Base-by-base conservation (phyloP, 2,329 filamentous ascomycete species). In the Fusarium sp. region DNA sequence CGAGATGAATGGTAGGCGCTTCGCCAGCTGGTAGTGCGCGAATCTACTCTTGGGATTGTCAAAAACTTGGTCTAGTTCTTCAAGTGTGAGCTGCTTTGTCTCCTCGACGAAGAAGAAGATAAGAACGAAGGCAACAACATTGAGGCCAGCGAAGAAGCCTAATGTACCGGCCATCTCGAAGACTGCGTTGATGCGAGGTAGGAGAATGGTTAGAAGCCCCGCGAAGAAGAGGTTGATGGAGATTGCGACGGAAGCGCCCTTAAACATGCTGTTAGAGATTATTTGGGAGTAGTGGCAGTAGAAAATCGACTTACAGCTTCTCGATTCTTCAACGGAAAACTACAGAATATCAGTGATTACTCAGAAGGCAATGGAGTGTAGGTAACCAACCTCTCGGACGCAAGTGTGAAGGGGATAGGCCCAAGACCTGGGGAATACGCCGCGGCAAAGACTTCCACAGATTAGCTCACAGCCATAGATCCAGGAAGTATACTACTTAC, bases 331-430 rank as follows among this genome's bases (percentile, higher is more conserved):
- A 85, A 72, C 0, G 84, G 84, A 59, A 85, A 86, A 49, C 82
- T 82, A 6, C 2, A 33, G 0, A 1, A 1, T 10, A 6, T 58
- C 13, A 67, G 47, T 6, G 5, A 11, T 3, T 39, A 1, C 3
- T 5, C 1, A 11, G 14, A 14, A 14, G 3, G 3, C 2, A 6
- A n/a, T 15, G 1, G 1, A 5, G 2, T 3, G 24, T 9, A 14
- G 3, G 4, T 1, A 2, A 19, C 44, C 0, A n/a, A 64, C 65
- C 64, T 68, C 67, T 86, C 84, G 5, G 83, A 83, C 14, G 84
- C 84, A 19, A 85, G 76, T 3, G 83, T 85, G 47, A 85, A 85
- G 1, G 84, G 82, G 13, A 85, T 84, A 0, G 84, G 84, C 1
- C 65, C 84, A 62, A 78, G 45, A 11, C 73, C 74, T 8, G 82